These are phyloP conservation scores for Mimosa bimucronata DNA, from an alignment of 306 rosid genomes.

Conservation along the genomic window DNA sequence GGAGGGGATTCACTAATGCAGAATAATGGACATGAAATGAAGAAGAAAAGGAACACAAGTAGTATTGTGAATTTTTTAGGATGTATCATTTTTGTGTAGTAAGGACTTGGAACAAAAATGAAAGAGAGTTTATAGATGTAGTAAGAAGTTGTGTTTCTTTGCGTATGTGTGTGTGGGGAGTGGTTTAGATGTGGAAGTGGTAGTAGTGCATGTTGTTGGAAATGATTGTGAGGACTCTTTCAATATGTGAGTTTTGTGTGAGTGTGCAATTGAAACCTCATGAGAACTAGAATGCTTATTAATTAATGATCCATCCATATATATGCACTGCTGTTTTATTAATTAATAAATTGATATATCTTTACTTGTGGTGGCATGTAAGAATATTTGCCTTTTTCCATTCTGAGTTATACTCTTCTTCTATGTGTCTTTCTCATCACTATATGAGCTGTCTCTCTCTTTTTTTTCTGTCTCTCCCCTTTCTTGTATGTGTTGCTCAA, in stretches of 20 bases:
- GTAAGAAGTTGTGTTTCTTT: not conserved
- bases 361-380: slow-evolving; percentile 42
- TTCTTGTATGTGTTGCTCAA: not conserved
- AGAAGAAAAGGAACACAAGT: slow-evolving; percentile 39
- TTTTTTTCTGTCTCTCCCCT: not conserved
- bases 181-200: slow-evolving; percentile 46
- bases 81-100: slow-evolving; percentile 46
- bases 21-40: slow-evolving; percentile 32
- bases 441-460: slow-evolving; percentile 5
- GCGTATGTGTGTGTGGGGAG: not conserved
- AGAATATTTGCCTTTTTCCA: slow-evolving; percentile 56
- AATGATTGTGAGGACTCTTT: slow-evolving; percentile 42
- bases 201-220: slow-evolving; percentile 54
- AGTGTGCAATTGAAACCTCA: not conserved
- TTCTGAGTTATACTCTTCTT: not conserved
- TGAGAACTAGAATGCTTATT: slow-evolving; percentile 25
- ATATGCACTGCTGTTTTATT: slow-evolving; percentile 7
- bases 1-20: slow-evolving; percentile 13
- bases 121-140: slow-evolving; percentile 40
- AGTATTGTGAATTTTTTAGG: not conserved
- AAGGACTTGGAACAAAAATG: not conserved
- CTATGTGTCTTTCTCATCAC: not conserved
- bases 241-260: not conserved
- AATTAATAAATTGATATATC: slow-evolving; percentile 25
- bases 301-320: not conserved